A percentile compares a stretch with the other conserved stretches of the same genome.
Evolutionary conservation across 2,329 filamentous ascomycete species (phyloP).

Genomic region (Pseudopyrenochaeta lycopersici): DNA sequence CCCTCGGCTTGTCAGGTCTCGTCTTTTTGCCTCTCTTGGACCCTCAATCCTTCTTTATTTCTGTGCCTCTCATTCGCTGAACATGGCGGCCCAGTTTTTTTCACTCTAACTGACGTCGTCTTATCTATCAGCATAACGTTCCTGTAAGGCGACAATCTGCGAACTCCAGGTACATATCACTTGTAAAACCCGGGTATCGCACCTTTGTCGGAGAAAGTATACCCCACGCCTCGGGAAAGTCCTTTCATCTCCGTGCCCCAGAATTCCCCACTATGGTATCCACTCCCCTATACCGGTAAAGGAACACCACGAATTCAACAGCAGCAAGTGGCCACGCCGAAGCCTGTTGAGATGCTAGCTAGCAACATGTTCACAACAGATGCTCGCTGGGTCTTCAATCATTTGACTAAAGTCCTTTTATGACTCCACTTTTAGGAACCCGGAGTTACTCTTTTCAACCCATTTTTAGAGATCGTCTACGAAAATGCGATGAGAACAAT

Average conservation of each 20-base stretch:
- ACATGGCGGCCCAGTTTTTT: background rate
- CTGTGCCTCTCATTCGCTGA: conserved; percentile 12
- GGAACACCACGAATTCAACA: conserved; percentile 26
- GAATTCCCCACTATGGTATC: conserved; percentile 24
- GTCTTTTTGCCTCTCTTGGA: conserved; percentile 10
- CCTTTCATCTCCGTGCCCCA: conserved; percentile 17
- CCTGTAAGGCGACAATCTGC: background rate
- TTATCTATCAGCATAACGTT: conserved; percentile 3
- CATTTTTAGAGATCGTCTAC: background rate
- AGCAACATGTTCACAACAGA: conserved; percentile 8
- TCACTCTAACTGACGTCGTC: conserved; percentile 9
- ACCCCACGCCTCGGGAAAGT: conserved; percentile 12
- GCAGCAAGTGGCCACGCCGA: conserved; percentile 11
- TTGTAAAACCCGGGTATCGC: background rate
- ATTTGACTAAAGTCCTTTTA: background rate
- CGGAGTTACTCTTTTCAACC: background rate
- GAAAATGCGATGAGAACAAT: too few relatives aligned
- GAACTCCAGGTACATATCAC: background rate
- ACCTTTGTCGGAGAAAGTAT: background rate
- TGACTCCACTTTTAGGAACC: background rate
- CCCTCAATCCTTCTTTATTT: conserved; percentile 13
- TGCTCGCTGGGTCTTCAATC: background rate
- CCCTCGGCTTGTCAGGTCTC: conserved; percentile 11
- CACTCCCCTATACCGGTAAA: conserved; percentile 24
- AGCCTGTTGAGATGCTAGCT: conserved; percentile 9